Percentiles rank a stretch among this genome's conserved stretches.
Evolutionary conservation across 441 rosid genomes (phyloP).

Genomic region (Viola pubescens): DNA sequence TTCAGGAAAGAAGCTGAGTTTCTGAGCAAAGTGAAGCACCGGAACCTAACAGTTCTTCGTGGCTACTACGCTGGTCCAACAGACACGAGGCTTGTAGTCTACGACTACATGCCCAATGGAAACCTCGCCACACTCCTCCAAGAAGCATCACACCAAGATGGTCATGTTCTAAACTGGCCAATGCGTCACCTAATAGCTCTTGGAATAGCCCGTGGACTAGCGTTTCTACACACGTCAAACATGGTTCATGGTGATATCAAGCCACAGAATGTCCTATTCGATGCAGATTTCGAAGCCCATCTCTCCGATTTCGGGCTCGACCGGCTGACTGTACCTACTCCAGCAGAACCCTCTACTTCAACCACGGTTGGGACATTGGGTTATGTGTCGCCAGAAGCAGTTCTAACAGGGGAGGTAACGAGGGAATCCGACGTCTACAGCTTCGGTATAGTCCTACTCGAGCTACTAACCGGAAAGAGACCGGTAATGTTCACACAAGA

Average conservation of each 20-base stretch:
- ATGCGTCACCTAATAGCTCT: constrained; percentile 97
- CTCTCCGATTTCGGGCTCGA: constrained; percentile 79
- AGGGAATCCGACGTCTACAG: constrained; percentile 88
- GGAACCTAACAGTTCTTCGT: constrained; percentile 79
- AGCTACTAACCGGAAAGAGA: constrained; percentile 78
- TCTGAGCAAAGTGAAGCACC: constrained; percentile 75
- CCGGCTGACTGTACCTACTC: constrained; percentile 41
- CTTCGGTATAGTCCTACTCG: constrained; percentile 84
- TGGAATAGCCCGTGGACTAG: constrained; percentile 82
- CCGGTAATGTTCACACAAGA: constrained; percentile 91
- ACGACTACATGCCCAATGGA: constrained; percentile 97
- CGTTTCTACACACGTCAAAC: constrained; percentile 77
- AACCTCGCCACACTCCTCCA: constrained; percentile 87
- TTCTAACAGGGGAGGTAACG: constrained; percentile 50
- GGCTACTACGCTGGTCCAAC: constrained; percentile 88
- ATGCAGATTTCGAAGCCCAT: constrained; percentile 63
- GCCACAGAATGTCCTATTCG: constrained; percentile 81
- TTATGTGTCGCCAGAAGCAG: constrained; percentile 76
- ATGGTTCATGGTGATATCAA: constrained; percentile 80
- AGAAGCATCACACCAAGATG: constrained; percentile 97
- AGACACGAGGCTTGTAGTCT: constrained; percentile 71
- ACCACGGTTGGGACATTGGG: constrained; percentile 67
- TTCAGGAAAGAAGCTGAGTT: constrained; percentile 84
- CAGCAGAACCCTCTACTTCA: constrained; percentile 70
- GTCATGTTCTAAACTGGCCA: constrained; percentile 97